A percentile compares a stretch with the other conserved stretches of the same genome.
Conservation (phyloP, 371 early-diverging fungal genomes). For the Vittaforma corneae region DNA sequence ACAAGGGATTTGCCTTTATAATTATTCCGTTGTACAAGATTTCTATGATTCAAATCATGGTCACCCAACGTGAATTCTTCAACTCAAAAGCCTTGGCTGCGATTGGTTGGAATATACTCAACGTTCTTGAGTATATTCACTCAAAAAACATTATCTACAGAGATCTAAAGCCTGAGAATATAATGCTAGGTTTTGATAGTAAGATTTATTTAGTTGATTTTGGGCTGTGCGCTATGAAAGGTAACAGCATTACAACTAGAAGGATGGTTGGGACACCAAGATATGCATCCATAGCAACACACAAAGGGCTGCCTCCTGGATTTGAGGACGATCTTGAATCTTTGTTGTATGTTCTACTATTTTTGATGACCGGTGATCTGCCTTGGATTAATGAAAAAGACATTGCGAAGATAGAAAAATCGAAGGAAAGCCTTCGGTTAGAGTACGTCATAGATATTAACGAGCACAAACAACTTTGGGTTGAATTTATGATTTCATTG, state of each 20-base stretch:
- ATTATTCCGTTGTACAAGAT: slow-evolving; percentile 47
- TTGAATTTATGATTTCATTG: too few species aligned
- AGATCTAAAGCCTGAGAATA: slow-evolving; percentile 69
- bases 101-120: slow-evolving; percentile 58
- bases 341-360: slow-evolving; percentile 52
- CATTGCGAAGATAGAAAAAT: too few species aligned
- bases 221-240: slow-evolving; percentile 52
- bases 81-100: slow-evolving; percentile 37
- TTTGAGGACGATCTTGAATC: slow-evolving; percentile 53
- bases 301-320: slow-evolving; percentile 38
- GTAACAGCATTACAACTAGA: slow-evolving; percentile 25
- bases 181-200: slow-evolving; percentile 64
- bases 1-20: slow-evolving; percentile 30
- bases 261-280: slow-evolving; percentile 52
- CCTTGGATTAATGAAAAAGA: slow-evolving; percentile 52
- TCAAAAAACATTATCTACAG: slow-evolving; percentile 65
- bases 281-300: slow-evolving; percentile 51
- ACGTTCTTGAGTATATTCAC: slow-evolving; percentile 63
- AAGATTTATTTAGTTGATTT: slow-evolving; percentile 59
- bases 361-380: slow-evolving; percentile 50
- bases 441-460: too few species aligned
- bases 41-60: slow-evolving; percentile 42
- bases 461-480: too few species aligned
- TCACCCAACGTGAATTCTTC: slow-evolving; percentile 33
- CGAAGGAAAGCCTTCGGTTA: too few species aligned